Base-by-base conservation (phyloP, 306 rosid species). In the Dryas drummondii region DNA sequence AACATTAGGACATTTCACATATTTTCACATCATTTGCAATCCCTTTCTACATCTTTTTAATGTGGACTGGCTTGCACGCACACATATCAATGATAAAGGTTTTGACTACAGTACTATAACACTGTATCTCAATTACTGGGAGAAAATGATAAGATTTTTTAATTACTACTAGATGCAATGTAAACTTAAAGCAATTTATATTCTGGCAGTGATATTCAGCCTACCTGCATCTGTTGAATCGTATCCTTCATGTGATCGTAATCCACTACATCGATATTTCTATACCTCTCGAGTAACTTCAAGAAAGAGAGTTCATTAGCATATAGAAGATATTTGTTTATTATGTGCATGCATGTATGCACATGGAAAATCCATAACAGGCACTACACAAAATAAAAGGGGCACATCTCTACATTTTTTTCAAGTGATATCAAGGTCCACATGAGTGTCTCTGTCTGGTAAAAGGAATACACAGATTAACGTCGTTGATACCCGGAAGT, bases 231-330 rank as follows among this genome's bases (percentile, higher is more conserved):
- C 67, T 82, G 90, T 74, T 60, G 83, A 84, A 82, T 90, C 56
- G 86, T 87, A 15, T 75, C 83, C 87, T 90, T 94, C 78, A 87
- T 63, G 65, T 89, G 93, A 75, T 81, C 87, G 83, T 88, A 94
- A 74, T 94, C 99, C 50, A 92, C 96, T 50, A 79, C 82, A 72
- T 94, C 92, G 68, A 94, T 69, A 76, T 83, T 78, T 78, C 83
- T 92, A 79, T 82, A 76, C 81, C 81, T 90, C 73, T 87, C 97
- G 60, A 84, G 89, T 75, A 94, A 76, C 99, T 94, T 79, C 17
- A 83, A 53, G 71, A 53, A 66, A 57, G 66, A 75, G 15, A 56
- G 41, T 9, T 68, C 17, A 45, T 60, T 42, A 74, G 51, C 74
- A 41, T 4, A 56, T 2, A 41, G 45, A 58, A 27, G 26, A 6